Conservation (phyloP, 2,329 filamentous ascomycete species). For the Byssoonygena ceratinophila region DNA sequence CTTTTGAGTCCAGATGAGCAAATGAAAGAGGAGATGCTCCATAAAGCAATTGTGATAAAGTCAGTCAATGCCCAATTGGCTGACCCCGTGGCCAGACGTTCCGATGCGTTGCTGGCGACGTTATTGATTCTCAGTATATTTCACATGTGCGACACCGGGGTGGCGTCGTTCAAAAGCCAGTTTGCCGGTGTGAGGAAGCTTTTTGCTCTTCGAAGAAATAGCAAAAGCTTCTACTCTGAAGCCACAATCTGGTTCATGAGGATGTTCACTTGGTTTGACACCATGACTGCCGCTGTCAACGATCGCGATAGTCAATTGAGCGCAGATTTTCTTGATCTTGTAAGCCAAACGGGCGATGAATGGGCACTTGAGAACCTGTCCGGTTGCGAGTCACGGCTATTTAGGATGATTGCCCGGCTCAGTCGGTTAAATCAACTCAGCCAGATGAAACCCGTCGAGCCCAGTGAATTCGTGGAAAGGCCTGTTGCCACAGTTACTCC, state of each 20-base stretch:
- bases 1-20: conserved; percentile 47
- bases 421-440: conserved; percentile 76
- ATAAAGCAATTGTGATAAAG: conserved; percentile 73
- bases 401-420: conserved; percentile 74
- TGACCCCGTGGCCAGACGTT: conserved; percentile 60
- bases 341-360: conserved; percentile 54
- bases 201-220: conserved; percentile 60
- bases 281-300: conserved; percentile 83
- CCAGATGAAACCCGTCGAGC: conserved; percentile 45
- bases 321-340: conserved; percentile 52
- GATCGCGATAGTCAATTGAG: conserved; percentile 76
- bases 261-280: conserved; percentile 89
- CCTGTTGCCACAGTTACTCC: conserved; percentile 23
- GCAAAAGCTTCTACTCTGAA: conserved; percentile 54
- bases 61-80: conserved; percentile 76
- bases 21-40: conserved; percentile 65
- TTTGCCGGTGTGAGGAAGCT: conserved; percentile 90
- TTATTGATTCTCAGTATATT: conserved; percentile 83
- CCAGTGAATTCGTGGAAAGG: conserved; percentile 20
- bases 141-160: conserved; percentile 83
- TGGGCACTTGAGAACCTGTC: conserved; percentile 74
- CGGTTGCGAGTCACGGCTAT: conserved; percentile 76
- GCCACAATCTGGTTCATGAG: conserved; percentile 71
- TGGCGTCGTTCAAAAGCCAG: conserved; percentile 86
- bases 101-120: conserved; percentile 80